A percentile compares a stretch with the other conserved stretches of the same genome.
Conservation (phyloP, 805 yeast species). For the Diddensiella santjacobensis region DNA sequence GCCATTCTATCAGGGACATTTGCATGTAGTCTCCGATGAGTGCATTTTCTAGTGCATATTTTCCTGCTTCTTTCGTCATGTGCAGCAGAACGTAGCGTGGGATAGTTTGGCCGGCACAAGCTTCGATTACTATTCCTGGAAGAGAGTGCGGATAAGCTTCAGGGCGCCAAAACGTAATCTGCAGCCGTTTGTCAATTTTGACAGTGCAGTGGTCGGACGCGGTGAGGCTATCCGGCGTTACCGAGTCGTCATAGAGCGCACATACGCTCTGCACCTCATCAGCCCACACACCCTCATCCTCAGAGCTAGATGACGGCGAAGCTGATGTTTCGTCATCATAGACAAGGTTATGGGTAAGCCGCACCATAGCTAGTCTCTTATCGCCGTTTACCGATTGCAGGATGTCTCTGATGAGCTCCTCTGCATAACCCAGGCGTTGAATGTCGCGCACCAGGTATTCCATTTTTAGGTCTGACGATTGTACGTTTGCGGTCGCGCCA, state of each 20-base stretch:
- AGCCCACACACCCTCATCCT: slow-evolving; percentile 47
- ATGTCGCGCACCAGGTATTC: slow-evolving; percentile 60
- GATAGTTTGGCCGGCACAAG: slow-evolving; percentile 25
- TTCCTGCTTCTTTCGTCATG: slow-evolving; percentile 30
- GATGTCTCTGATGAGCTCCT: slow-evolving; percentile 54
- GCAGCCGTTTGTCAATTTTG: slow-evolving; percentile 1
- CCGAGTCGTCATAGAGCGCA: slow-evolving; percentile 52
- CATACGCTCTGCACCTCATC: slow-evolving; percentile 70
- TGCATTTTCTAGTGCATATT: slow-evolving; percentile 32
- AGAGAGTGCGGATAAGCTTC: slow-evolving; percentile 57
- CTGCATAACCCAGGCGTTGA: slow-evolving; percentile 64
- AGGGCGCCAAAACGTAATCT: slow-evolving; percentile 42
- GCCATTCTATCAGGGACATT: slow-evolving; percentile 70
- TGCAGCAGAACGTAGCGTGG: slow-evolving; percentile 36
- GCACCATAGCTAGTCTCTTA: slow-evolving; percentile 49
- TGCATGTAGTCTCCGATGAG: slow-evolving; percentile 73
- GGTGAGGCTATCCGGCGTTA: slow-evolving; percentile 20
- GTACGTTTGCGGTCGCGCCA: slow-evolving; percentile 35
- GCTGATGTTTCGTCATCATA: slow-evolving; percentile 14
- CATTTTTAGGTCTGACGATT: slow-evolving; percentile 46
- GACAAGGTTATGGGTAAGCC: slow-evolving; percentile 29
- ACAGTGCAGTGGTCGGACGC: slow-evolving; percentile 12
- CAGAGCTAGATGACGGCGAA: background rate
- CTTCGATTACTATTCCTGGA: slow-evolving; percentile 63
- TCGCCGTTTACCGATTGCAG: slow-evolving; percentile 41